Evolutionary conservation across 768 basidiomycete genomes (phyloP).

Genomic region (Xerocomellus chrysenteron): DNA sequence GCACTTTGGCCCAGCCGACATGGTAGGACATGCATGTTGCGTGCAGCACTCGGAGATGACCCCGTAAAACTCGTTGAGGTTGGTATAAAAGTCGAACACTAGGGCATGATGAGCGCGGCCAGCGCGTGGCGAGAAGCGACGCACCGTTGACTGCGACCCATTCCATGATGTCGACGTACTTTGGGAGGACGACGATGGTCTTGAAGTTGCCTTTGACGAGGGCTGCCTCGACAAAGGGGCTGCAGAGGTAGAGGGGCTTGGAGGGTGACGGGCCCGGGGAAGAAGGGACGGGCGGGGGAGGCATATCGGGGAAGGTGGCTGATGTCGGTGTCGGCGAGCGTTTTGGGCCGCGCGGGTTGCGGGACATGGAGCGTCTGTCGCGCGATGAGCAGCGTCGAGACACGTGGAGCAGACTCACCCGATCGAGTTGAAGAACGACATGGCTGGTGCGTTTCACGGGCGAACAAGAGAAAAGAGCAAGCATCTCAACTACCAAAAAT

Average conservation of each 20-base stretch:
- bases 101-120: background rate
- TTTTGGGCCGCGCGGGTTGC: slow-evolving; percentile 66
- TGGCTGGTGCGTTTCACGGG: slow-evolving; percentile 20
- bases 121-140: slow-evolving; percentile 27
- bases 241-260: slow-evolving; percentile 86
- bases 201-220: slow-evolving; percentile 98
- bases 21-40: slow-evolving; percentile 82
- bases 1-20: slow-evolving; percentile 86
- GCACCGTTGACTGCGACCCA: slow-evolving; percentile 95
- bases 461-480: background rate
- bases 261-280: slow-evolving; percentile 33
- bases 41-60: slow-evolving; percentile 93
- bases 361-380: slow-evolving; percentile 70
- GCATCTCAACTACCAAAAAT: slow-evolving; percentile 5
- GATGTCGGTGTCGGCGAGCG: slow-evolving; percentile 77
- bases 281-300: slow-evolving; percentile 40
- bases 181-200: slow-evolving; percentile 94
- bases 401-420: slow-evolving; percentile 46
- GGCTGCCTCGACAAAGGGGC: slow-evolving; percentile 92
- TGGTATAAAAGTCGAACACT: slow-evolving; percentile 99
- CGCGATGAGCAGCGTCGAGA: slow-evolving; percentile 8
- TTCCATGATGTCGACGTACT: slow-evolving; percentile 93
- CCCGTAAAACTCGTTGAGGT: slow-evolving; percentile 95
- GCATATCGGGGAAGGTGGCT: slow-evolving; percentile 50
- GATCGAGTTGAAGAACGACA: slow-evolving; percentile 85